Percentiles rank a stretch among this genome's conserved stretches.
Evolutionary conservation across 2,329 filamentous ascomycete genomes (phyloP).

Genomic region (Knoxdaviesia proteae): DNA sequence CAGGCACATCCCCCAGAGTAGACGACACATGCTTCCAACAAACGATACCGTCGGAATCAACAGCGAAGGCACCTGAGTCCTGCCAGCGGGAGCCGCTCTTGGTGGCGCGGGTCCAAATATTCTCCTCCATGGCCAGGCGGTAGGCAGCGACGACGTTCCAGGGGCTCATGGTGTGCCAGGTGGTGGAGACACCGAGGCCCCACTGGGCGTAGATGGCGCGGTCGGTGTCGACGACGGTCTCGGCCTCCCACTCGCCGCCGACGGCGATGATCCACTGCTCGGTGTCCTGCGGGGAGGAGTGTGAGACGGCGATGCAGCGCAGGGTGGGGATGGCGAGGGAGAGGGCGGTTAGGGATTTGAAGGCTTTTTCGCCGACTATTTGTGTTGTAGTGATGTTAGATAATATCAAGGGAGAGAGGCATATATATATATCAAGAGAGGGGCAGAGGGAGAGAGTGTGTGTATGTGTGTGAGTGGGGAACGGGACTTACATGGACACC

Average conservation of each 20-base stretch:
- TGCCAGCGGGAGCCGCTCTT: conserved; percentile 52
- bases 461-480: too few relatives aligned
- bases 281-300: conserved; percentile 30
- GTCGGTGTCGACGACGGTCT: conserved; percentile 37
- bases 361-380: conserved; percentile 47
- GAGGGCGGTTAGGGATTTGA: conserved; percentile 28
- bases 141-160: conserved; percentile 34
- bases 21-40: too few relatives aligned
- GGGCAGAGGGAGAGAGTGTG: too few relatives aligned
- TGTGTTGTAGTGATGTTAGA: too few relatives aligned
- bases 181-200: conserved; percentile 40
- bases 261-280: conserved; percentile 35
- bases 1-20: too few relatives aligned
- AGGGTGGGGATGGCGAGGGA: conserved; percentile 24
- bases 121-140: conserved; percentile 36
- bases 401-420: too few relatives aligned
- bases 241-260: conserved; percentile 33
- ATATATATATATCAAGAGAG: too few relatives aligned
- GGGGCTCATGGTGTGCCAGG: conserved; percentile 42
- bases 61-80: conserved; percentile 41
- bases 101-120: conserved; percentile 43
- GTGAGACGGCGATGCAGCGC: conserved; percentile 40
- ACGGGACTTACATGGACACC: too few relatives aligned
- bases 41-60: conserved; percentile 3
- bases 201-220: conserved; percentile 41